These are phyloP conservation scores for Rutstroemia sp. DNA, from an alignment of 2,329 filamentous ascomycete genomes.

Conservation along the genomic window DNA sequence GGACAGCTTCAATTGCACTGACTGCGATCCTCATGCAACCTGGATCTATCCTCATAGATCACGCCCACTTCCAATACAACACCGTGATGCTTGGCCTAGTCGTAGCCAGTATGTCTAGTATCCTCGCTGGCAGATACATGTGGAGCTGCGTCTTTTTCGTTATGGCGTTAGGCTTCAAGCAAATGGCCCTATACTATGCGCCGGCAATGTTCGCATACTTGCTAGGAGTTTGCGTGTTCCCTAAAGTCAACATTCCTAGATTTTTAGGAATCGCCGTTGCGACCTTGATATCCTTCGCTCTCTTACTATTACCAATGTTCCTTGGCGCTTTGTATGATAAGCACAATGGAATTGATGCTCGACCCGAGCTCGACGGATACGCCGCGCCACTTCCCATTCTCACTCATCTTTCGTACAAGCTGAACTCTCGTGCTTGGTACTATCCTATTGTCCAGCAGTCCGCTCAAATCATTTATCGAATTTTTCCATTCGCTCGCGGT, in stretches of 20 bases:
- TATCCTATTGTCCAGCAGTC: slow-evolving; percentile 73
- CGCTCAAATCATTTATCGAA: slow-evolving; percentile 77
- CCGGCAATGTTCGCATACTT: slow-evolving; percentile 89
- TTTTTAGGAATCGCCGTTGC: slow-evolving; percentile 68
- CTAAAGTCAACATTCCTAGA: slow-evolving; percentile 57
- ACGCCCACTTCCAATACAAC: slow-evolving; percentile 97
- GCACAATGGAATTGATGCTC: slow-evolving; percentile 52
- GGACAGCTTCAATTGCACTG: slow-evolving; percentile 78
- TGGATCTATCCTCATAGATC: slow-evolving; percentile 82
- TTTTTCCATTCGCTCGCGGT: slow-evolving; percentile 93
- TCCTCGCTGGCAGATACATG: slow-evolving; percentile 74
- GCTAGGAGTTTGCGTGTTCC: slow-evolving; percentile 76
- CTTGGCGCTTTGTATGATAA: slow-evolving; percentile 63
- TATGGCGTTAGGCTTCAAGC: slow-evolving; percentile 89
- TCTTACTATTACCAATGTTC: slow-evolving; percentile 70
- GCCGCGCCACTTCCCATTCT: slow-evolving; percentile 57
- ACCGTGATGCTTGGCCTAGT: slow-evolving; percentile 95
- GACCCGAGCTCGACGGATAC: slow-evolving; percentile 48
- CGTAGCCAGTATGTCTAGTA: slow-evolving; percentile 78
- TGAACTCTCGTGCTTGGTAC: slow-evolving; percentile 60
- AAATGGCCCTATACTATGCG: slow-evolving; percentile 98
- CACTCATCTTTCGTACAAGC: slow-evolving; percentile 46
- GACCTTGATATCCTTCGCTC: slow-evolving; percentile 64
- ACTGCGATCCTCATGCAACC: slow-evolving; percentile 91
- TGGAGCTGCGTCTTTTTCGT: slow-evolving; percentile 96